Evolutionary conservation across 371 early-diverging fungal species (phyloP).

Genomic region (Mortierella sp.): DNA sequence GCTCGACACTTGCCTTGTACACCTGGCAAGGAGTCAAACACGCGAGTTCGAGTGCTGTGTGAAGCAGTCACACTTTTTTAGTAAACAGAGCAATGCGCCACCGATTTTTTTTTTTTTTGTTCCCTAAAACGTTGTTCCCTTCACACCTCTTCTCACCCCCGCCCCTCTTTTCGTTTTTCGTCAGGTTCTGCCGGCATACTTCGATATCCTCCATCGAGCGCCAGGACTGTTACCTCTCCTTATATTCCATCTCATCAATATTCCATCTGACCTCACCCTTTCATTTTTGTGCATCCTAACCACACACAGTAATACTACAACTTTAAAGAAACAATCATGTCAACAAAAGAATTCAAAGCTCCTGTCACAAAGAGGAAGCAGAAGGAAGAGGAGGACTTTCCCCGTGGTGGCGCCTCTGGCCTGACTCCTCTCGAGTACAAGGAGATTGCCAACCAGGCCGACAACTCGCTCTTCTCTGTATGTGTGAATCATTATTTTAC

Average conservation of each 20-base stretch:
- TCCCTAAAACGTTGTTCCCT: not conserved
- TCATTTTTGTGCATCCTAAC: conserved; percentile 2
- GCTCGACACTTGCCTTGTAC: too few relatives aligned
- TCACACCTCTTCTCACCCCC: not conserved
- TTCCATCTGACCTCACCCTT: not conserved
- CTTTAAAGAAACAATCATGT: conserved; percentile 33
- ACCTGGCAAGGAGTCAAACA: too few relatives aligned
- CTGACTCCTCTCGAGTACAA: conserved; percentile 88
- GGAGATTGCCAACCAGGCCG: conserved; percentile 80
- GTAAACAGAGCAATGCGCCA: conserved; percentile 10
- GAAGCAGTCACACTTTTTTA: conserved; percentile 3
- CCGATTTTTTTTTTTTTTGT: conserved; percentile 23
- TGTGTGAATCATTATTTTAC: not conserved
- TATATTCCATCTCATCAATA: not conserved
- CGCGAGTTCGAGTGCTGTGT: too few relatives aligned
- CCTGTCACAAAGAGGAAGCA: conserved; percentile 51
- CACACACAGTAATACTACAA: not conserved
- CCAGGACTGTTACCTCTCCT: conserved; percentile 6
- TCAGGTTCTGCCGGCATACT: conserved; percentile 28
- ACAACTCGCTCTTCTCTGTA: conserved; percentile 57
- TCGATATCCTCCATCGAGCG: conserved; percentile 26
- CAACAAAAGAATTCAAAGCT: conserved; percentile 53
- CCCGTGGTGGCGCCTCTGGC: conserved; percentile 84
- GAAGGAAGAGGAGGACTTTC: conserved; percentile 67
- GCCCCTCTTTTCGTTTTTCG: conserved; percentile 4